Evolutionary conservation across 441 rosid genomes (phyloP), one percentile per base, ranked within the genome.

Genomic region (Mallotus japonicus): DNA sequence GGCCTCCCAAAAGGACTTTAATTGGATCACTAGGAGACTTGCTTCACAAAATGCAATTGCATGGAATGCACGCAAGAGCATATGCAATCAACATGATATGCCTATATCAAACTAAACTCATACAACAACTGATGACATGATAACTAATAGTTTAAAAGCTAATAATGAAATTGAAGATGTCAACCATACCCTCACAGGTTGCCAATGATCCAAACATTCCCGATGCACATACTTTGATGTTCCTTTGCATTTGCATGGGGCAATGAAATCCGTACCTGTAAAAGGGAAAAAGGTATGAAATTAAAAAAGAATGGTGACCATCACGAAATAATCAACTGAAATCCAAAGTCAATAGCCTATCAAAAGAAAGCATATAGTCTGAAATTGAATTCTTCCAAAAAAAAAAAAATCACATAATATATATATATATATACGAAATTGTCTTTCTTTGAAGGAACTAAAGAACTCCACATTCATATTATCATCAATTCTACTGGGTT

Each of bases 191-290:
- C 82, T 89, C 24, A 92, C 86, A 15, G 99, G 93, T 74, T 98
- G 90, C 99, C 99, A 96, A 67, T 93, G 98, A 79, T 96, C 98
- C 85, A 96, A 89, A 77, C 99, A 96, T 73, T 90, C 96, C 17
- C 99, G 90, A 68, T 96, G 99, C 8, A 96, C 99, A 85, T 93
- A 93, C 83, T 93, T 93, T 12, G 98, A 86, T 8, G 99, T 92
- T 77, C 99, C 99, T 84, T 92, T 96, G 86, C 99, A 93, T 85
- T 88, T 93, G 88, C 99, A 96, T 20, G 99, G 99, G 65, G 98
- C 96, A 62, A 96, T 96, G 80, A 96, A 96, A 83, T 96, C 98
- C 83, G 98, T 92, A 80, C 99, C 99, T 96, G 4, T 32, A 4
- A 4, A 32, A 4, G 37, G 37, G 37, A 4, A 32, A 32, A 91